These are phyloP conservation scores for Fusarium bulbicola DNA, from an alignment of 2,329 filamentous ascomycete species.

Conservation along the genomic window DNA sequence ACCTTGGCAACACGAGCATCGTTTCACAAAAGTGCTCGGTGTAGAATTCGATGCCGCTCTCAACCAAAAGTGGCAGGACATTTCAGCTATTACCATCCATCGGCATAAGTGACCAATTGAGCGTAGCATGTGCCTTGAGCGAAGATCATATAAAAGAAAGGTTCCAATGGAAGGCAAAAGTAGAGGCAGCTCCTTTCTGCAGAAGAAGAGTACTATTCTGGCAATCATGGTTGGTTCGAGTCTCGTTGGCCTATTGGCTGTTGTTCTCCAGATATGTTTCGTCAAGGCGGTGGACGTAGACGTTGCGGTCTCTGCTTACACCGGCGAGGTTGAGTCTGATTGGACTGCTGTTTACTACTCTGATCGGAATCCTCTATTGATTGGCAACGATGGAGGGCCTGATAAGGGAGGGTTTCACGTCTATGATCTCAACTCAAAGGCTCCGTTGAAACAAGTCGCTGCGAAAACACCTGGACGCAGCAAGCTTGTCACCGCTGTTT, in stretches of 20 bases:
- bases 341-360: slow-evolving; percentile 53
- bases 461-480: slow-evolving; percentile 53
- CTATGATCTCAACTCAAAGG: slow-evolving; percentile 46
- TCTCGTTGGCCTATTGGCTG: slow-evolving; percentile 34
- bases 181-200: neutral
- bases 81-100: neutral
- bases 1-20: slow-evolving; percentile 24
- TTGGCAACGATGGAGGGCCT: slow-evolving; percentile 58
- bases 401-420: slow-evolving; percentile 54
- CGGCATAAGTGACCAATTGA: slow-evolving; percentile 11
- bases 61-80: slow-evolving; percentile 16
- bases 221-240: slow-evolving; percentile 33
- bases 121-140: slow-evolving; percentile 11
- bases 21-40: slow-evolving; percentile 18
- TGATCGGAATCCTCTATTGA: slow-evolving; percentile 46
- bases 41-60: slow-evolving; percentile 3
- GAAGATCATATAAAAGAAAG: slow-evolving; percentile 29
- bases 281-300: slow-evolving; percentile 33
- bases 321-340: slow-evolving; percentile 52
- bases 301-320: slow-evolving; percentile 47
- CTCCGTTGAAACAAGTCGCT: slow-evolving; percentile 45
- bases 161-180: neutral
- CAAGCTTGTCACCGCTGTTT: slow-evolving; percentile 54
- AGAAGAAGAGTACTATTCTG: slow-evolving; percentile 4
- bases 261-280: slow-evolving; percentile 23